Base-by-base conservation (phyloP, 495 filamentous ascomycete species). In the Viridothelium virens region DNA sequence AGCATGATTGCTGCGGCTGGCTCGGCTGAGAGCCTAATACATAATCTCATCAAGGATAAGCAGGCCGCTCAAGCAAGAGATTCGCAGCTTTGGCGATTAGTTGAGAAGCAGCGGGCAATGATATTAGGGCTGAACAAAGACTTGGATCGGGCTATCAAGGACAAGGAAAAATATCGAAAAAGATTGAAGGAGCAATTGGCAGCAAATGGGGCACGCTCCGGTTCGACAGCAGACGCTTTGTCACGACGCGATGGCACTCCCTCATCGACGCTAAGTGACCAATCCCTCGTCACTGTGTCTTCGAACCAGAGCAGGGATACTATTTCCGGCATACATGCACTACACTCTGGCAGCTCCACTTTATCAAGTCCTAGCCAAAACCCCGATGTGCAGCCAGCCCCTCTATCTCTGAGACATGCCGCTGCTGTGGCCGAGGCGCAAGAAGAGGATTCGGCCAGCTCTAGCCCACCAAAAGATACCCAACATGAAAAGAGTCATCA, bases 71-170 rank as follows among this genome's bases (percentile, higher is more conserved):
- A 90, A 6, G 87, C 91, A 66, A 94, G 96, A 70, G 97, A 97
- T 75, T 81, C 88, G 16, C 93, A 97, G 75, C 77, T 98, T 67
- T 98, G 94, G 94, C 87, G 90, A 63, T 78, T 98, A 61, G 92
- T 98, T 36, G 92, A 97, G 75, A 97, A 98, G 76, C 94, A 98
- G 76, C 83, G 94, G 61, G 86, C 91, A 0, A 89, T 98, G 82
- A 92, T 98, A 41, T 72, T 96, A 36, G 95, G 94, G 0, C 80
- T 98, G 46, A 97, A 97, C 71, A 95, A 94, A 76, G 94, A 98
- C 72, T 81, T 98, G 34, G 92, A 97, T 75, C 86, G 89, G 61
- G 87, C 93, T 2, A 74, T 96, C 71, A 96, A 96, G 74, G 94
- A 97, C 69, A 97, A 97, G 75, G 94, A 97, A 56, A 86, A 88